phyloP scores from a whole-genome alignment of 2,329 filamentous ascomycete genomes.

The Ceratocystis colombiana region DNA sequence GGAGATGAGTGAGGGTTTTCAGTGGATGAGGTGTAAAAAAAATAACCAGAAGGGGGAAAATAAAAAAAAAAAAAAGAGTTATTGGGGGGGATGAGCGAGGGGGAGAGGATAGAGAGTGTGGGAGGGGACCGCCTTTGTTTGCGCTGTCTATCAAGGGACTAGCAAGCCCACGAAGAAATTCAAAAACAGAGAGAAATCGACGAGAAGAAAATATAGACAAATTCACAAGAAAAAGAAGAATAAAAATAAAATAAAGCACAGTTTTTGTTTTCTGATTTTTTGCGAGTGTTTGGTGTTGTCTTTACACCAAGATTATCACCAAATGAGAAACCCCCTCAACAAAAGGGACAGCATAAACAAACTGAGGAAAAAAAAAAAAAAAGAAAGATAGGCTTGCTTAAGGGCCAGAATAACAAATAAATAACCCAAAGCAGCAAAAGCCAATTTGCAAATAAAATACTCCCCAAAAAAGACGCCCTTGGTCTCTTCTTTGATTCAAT shows the following conservation, averaged over 20 bases:
- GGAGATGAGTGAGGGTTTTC: not conserved
- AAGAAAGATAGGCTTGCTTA: conserved; percentile 7
- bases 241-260: not conserved
- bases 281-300: not conserved
- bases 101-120: conserved; percentile 14
- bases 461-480: not conserved
- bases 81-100: conserved; percentile 12
- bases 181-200: not conserved
- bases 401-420: conserved; percentile 23
- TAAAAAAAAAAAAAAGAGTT: conserved; percentile 14
- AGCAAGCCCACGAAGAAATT: not conserved
- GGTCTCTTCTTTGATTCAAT: not conserved
- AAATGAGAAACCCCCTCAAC: not conserved
- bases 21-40: conserved; percentile 12
- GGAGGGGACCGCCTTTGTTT: conserved; percentile 15
- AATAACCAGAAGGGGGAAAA: conserved; percentile 6
- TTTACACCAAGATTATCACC: not conserved
- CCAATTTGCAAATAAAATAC: conserved; percentile 12
- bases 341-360: not conserved
- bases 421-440: conserved; percentile 23
- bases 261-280: not conserved
- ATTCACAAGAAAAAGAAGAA: conserved; percentile 7
- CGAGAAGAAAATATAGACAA: not conserved
- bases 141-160: conserved; percentile 10
- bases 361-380: not conserved